Evolutionary conservation across 2,329 filamentous ascomycete species (phyloP).

Genomic region (Fusarium nematophilum): DNA sequence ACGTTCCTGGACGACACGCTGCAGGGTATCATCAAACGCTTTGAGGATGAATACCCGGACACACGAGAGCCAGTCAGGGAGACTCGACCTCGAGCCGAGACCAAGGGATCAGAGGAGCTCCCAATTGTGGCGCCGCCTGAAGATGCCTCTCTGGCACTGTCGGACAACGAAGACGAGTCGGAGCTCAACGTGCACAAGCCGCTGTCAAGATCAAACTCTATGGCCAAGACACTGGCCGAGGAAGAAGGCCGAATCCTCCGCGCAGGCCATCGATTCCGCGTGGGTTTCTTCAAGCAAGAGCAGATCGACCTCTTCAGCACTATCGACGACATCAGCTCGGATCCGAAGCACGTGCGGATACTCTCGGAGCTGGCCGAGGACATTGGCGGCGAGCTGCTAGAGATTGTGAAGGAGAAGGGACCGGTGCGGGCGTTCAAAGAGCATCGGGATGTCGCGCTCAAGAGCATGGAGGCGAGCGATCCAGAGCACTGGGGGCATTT

Average conservation of each 20-base stretch:
- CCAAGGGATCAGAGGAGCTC: constrained; percentile 35
- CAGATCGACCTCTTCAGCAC: constrained; percentile 62
- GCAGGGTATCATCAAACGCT: constrained; percentile 90
- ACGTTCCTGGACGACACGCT: constrained; percentile 90
- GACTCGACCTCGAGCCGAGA: constrained; percentile 20
- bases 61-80: constrained; percentile 63
- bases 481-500: constrained; percentile 74
- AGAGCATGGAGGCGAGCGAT: constrained; percentile 67
- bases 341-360: constrained; percentile 62
- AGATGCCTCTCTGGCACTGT: constrained; percentile 53
- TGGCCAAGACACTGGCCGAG: constrained; percentile 64
- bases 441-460: constrained; percentile 62
- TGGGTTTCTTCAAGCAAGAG: constrained; percentile 63
- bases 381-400: constrained; percentile 69
- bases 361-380: constrained; percentile 73
- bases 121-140: constrained; percentile 40
- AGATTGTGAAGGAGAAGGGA: constrained; percentile 67
- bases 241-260: constrained; percentile 69
- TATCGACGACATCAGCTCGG: constrained; percentile 61
- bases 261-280: constrained; percentile 67
- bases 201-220: constrained; percentile 64
- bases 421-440: constrained; percentile 71
- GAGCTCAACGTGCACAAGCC: constrained; percentile 55
- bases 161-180: constrained; percentile 63
- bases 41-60: constrained; percentile 96